Base-by-base conservation (phyloP, 495 filamentous ascomycete species). In the Pseudotulostoma volvatum region DNA sequence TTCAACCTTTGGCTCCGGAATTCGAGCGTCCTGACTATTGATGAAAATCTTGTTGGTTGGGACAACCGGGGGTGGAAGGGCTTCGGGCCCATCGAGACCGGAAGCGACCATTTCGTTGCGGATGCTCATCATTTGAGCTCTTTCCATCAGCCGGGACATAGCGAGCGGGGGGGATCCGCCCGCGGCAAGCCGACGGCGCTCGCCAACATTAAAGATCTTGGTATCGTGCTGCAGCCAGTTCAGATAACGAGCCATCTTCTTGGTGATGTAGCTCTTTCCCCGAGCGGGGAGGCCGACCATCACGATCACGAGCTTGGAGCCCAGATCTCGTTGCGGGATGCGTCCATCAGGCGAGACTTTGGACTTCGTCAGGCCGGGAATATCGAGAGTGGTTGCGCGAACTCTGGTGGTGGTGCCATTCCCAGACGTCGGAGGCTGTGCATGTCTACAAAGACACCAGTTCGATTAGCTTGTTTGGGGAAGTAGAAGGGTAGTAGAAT, bases 221-320 rank as follows among this genome's bases (percentile, higher is more conserved):
- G 84, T 84, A 46, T 93, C 81, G 52, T 97, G 90, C 47, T 97
- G 90, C 36, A 94, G 76, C 90, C 90, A 97, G 39, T 92, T 87
- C 16, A 97, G 63, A 48, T 97, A 97, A 36, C 90, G 74, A 17
- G 86, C 81, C 33, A 97, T 68, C 64, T 97, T 97, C 67, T 94
- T 95, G 38, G 88, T 95, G 48, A 97, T 86, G 59, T 97, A 97
- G 40, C 85, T 93, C 61, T 97, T 97, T 38, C 90, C 90, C 43
- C 90, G 65, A 1, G 90, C 90, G 0, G 90, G 90, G 37, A 97
- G 67, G 42, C 90, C 90, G 35, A 97, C 90, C 90, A 97, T 97
- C 49, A 96, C 79, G 51, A 97, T 90, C 49, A 95, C 86, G 47
- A 96, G 66, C 65, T 97, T 97, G 13, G 88, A 76, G 16, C 85